phyloP scores from a whole-genome alignment of 192 early-diverging fungal genomes.

The Coemansia sp. region DNA sequence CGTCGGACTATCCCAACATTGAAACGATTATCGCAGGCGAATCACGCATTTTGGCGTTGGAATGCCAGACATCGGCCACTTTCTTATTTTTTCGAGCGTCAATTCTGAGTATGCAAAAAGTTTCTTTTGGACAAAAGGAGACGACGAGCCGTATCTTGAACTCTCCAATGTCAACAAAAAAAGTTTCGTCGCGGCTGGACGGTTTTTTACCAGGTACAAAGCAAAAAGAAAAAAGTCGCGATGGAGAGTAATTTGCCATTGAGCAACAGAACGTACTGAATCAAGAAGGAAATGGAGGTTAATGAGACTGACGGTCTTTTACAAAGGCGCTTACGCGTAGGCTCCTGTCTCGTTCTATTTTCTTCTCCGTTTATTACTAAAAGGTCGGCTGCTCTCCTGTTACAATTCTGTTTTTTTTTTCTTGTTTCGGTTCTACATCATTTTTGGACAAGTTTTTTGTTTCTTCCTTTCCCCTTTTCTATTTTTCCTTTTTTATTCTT shows the following conservation, averaged over 20 bases:
- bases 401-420: slow-evolving; percentile 26
- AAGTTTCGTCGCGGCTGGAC: not conserved
- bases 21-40: slow-evolving; percentile 4
- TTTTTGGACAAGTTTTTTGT: slow-evolving; percentile 3
- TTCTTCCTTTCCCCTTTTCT: slow-evolving; percentile 3
- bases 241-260: not conserved
- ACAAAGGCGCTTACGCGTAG: not conserved
- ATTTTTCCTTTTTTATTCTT: slow-evolving; percentile 4
- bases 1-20: too few species aligned
- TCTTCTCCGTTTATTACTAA: slow-evolving; percentile 5
- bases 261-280: not conserved
- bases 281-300: not conserved
- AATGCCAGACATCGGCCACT: slow-evolving; percentile 3
- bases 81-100: slow-evolving; percentile 1
- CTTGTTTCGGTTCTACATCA: slow-evolving; percentile 8
- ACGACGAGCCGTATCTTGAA: too few species aligned
- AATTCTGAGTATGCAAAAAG: slow-evolving; percentile 1
- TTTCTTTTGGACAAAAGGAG: too few species aligned
- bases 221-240: not conserved
- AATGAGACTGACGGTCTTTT: not conserved
- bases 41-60: slow-evolving; percentile 2
- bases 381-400: slow-evolving; percentile 22
- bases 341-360: not conserved
- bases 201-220: not conserved
- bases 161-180: too few species aligned